Evolutionary conservation across 139 green algal genomes (phyloP).

Genomic region (Chara braunii): DNA sequence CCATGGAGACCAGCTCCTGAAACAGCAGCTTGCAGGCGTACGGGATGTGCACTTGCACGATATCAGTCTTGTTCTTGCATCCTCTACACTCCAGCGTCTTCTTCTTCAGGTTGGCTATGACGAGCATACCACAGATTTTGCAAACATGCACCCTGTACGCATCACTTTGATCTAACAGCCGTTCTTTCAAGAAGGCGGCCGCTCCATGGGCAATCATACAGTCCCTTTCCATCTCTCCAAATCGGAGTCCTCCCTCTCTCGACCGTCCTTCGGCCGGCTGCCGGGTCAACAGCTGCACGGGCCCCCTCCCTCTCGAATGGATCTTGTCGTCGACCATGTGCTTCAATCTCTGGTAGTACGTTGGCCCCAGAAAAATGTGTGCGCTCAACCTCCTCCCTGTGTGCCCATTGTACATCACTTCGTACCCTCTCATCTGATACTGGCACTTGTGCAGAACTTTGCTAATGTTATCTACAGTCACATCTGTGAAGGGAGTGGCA

Average conservation of each 20-base stretch:
- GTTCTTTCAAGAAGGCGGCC: conserved; percentile 43
- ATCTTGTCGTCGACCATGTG: conserved; percentile 99
- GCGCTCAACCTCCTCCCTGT: conserved; percentile 57
- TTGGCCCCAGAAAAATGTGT: conserved; percentile 92
- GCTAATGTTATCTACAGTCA: conserved; percentile 81
- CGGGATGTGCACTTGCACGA: conserved; percentile 48
- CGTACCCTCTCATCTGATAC: conserved; percentile 76
- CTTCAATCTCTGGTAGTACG: conserved; percentile 94
- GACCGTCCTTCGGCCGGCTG: conserved; percentile 90
- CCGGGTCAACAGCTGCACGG: conserved; percentile 72
- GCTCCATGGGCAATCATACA: conserved; percentile 55
- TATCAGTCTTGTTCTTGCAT: conserved; percentile 36
- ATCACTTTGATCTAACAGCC: conserved; percentile 45
- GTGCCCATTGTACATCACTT: conserved; percentile 91
- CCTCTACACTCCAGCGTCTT: conserved; percentile 35
- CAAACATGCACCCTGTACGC: conserved; percentile 46
- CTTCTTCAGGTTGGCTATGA: conserved; percentile 45
- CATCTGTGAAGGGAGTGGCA: conserved; percentile 90
- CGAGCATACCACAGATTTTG: conserved; percentile 42
- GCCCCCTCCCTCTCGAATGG: conserved; percentile 66
- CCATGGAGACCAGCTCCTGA: conserved; percentile 58
- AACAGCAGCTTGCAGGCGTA: conserved; percentile 60
- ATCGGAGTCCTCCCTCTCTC: conserved; percentile 84
- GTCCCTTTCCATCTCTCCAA: conserved; percentile 95
- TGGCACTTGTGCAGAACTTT: conserved; percentile 68